Conservation (phyloP, 2,329 filamentous ascomycete species). For the Metarhizium guizhouense region DNA sequence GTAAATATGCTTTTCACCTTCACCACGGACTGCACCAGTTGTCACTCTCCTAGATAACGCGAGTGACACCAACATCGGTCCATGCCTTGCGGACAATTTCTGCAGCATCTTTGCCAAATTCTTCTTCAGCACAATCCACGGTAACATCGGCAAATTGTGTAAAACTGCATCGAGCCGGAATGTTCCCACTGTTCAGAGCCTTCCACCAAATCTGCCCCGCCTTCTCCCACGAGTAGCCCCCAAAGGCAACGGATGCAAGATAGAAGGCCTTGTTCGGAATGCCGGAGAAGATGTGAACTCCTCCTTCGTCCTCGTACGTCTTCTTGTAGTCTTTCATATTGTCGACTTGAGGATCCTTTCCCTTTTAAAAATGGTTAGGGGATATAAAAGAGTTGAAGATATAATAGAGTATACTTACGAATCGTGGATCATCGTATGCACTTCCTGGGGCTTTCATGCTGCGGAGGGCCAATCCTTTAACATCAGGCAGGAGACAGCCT, state of each 20-base stretch:
- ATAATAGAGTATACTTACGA: constrained; percentile 25
- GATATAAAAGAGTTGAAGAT: background rate
- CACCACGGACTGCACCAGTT: constrained; percentile 6
- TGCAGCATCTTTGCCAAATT: constrained; percentile 32
- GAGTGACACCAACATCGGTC: constrained; percentile 36
- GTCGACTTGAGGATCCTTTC: constrained; percentile 43
- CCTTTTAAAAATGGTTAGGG: constrained; percentile 17
- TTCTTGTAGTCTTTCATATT: constrained; percentile 34
- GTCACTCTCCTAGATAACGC: constrained; percentile 10
- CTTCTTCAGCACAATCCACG: constrained; percentile 32
- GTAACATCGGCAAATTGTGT: constrained; percentile 40
- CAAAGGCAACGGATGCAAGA: constrained; percentile 35
- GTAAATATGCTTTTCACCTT: background rate
- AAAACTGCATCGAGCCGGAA: constrained; percentile 34
- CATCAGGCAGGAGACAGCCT: constrained; percentile 38
- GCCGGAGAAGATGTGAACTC: constrained; percentile 46
- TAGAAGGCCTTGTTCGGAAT: constrained; percentile 52
- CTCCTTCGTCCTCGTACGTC: constrained; percentile 38
- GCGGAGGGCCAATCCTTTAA: constrained; percentile 42
- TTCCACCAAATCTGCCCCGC: constrained; percentile 45
- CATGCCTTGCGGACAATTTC: constrained; percentile 36
- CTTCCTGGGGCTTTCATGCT: constrained; percentile 46
- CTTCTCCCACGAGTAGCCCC: constrained; percentile 45
- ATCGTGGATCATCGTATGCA: constrained; percentile 42
- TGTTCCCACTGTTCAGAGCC: constrained; percentile 32